Base-by-base conservation (phyloP, 139 green algal species). In the Chlorella sp. region DNA sequence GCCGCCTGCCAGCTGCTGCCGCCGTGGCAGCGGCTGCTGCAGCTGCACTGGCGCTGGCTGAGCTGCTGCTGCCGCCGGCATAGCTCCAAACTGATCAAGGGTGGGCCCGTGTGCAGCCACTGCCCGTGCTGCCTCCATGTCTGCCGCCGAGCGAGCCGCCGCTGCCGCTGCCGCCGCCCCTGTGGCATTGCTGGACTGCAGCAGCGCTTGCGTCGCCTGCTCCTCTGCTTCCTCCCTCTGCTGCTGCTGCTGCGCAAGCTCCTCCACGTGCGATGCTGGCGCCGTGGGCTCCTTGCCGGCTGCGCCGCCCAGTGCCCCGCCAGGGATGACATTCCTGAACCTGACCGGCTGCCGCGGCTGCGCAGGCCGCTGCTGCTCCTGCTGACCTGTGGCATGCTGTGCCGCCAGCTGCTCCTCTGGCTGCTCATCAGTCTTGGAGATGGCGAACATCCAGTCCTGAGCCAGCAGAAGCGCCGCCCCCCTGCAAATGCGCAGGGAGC, bases 381-480 rank as follows among this genome's bases (percentile, higher is more conserved):
- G 46, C 73, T n/a, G 46, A 46, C 11, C 51, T 3, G 14, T 16
- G 14, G 51, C 51, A 20, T 60, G 51, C 51, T 60, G 13, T 26
- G 72, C 72, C 19, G n/a, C 32, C 1, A 34, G 19, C 13, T n/a
- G 11, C 19, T n/a, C 73, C 72, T 78, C 72, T 46, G 36, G 19
- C 46, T 36, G 32, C 17, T 3, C 76, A 30, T n/a, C 20, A 30
- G 51, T 38, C 32, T 32, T 73, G 40, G 40, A 62, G 58, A 73
- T 73, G 26, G 19, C 28, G 17, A 83, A 83, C 77, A 83, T 83
- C 77, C 77, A 83, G 60, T 83, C 77, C 7, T 83, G 36, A 5
- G 38, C 30, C 13, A 83, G 36, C 40, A 83, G 77, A 40, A 72
- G 54, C 16, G 38, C 58, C 13, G 77, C 60, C 14, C 30, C 30